Base-by-base conservation (phyloP, 78 protist species). In the Dictyostelium purpureum region DNA sequence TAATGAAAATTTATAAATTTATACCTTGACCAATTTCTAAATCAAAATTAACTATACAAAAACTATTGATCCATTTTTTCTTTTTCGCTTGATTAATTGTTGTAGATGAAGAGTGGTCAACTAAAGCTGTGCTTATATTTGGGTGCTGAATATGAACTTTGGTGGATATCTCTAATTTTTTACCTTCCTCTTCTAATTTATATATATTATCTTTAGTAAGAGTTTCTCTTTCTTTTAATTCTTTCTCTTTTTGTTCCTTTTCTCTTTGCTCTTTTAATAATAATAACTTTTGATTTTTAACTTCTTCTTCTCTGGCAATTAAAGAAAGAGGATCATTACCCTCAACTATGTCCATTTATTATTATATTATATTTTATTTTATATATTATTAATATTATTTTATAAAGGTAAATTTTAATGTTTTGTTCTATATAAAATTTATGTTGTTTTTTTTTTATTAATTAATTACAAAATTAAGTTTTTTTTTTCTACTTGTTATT, bases 11-110 rank as follows among this genome's bases (percentile, higher is more conserved):
- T n/a, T n/a, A n/a, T n/a, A n/a, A n/a, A n/a, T n/a, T n/a, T n/a
- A n/a, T 54, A 54, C 63, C 54, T 77, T 94, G 96, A 35, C 96
- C 96, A 26, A 94, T 67, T 57, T 94, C 96, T 26, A 94, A 85
- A 78, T 94, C 96, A 66, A 94, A 94, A 35, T 83, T 89, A 2
- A 94, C 73, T 35, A 89, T 77, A 56, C 93, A 75, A 52, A 93
- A 47, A 26, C 63, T 37, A 51, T 79, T 75, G 5, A 93, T 69
- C 96, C 96, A 93, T 59, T 83, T 83, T 38, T 70, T 66, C 35
- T 73, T 83, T 18, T 63, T 57, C 5, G 31, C 45, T 26, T 9
- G 9, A 10, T 42, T 59, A 3, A 63, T 24, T 28, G 69, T 26
- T 59, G 31, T 6, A 51, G 42, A 19, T 31, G 66, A n/a, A 26